phyloP scores from a whole-genome alignment of 306 rosid species.

The Aeschynomene evenia region DNA sequence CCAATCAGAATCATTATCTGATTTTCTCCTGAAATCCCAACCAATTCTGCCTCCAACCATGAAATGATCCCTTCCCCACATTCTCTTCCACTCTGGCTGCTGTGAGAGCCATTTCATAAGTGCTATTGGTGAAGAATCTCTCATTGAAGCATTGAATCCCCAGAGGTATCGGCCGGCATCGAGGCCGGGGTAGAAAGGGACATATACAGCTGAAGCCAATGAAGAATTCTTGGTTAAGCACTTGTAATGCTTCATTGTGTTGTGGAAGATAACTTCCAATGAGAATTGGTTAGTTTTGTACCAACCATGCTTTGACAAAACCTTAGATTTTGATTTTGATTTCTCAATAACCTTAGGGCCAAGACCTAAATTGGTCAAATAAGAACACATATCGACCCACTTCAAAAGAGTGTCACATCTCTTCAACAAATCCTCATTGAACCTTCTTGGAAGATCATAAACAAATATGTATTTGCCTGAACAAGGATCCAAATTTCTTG shows the following conservation, averaged over 20 bases:
- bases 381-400: constrained; percentile 54
- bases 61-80: constrained; percentile 66
- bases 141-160: constrained; percentile 35
- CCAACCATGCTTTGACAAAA: constrained; percentile 38
- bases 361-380: constrained; percentile 46
- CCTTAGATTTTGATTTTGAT: neutral
- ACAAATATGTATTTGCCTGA: constrained; percentile 44
- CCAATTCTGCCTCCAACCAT: constrained; percentile 54
- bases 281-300: constrained; percentile 57
- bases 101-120: constrained; percentile 43
- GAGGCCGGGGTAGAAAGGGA: constrained; percentile 61
- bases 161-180: constrained; percentile 53
- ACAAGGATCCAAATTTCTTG: constrained; percentile 36
- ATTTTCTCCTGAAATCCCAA: constrained; percentile 50
- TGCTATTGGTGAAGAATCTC: constrained; percentile 49
- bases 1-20: constrained; percentile 45
- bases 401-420: constrained; percentile 34
- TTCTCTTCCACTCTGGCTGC: constrained; percentile 49
- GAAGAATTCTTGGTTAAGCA: constrained; percentile 64
- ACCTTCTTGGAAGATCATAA: constrained; percentile 48
- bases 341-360: constrained; percentile 34
- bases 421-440: constrained; percentile 50
- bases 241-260: constrained; percentile 53
- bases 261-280: constrained; percentile 60
- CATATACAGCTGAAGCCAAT: constrained; percentile 56